Evolutionary conservation across 306 rosid species (phyloP).

Genomic region (Senna tora): DNA sequence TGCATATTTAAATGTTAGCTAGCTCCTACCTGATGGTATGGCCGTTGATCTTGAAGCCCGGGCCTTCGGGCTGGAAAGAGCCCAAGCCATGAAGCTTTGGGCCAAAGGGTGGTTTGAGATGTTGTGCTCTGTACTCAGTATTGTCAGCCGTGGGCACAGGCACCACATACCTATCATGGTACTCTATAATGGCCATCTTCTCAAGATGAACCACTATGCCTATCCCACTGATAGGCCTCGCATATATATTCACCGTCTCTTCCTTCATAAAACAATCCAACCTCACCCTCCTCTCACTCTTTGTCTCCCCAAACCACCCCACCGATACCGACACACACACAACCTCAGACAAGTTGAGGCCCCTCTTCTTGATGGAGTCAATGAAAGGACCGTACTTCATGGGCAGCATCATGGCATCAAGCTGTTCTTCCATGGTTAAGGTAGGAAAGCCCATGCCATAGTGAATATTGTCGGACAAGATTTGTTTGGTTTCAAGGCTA

Average conservation of each 20-base stretch:
- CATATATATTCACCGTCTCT: constrained; percentile 26
- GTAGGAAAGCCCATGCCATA: constrained; percentile 41
- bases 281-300: constrained; percentile 29
- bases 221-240: constrained; percentile 45
- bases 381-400: constrained; percentile 33
- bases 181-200: constrained; percentile 33
- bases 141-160: constrained; percentile 37
- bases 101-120: constrained; percentile 36
- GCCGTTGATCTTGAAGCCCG: constrained; percentile 37
- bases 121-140: constrained; percentile 40
- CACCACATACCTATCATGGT: neutral
- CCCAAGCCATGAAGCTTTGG: constrained; percentile 26
- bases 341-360: constrained; percentile 48
- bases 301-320: constrained; percentile 44
- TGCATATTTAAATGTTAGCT: too few species aligned
- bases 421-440: constrained; percentile 28
- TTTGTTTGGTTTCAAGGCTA: neutral
- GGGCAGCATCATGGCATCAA: constrained; percentile 27
- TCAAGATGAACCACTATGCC: constrained; percentile 37
- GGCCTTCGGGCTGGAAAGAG: constrained; percentile 36
- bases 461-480: constrained; percentile 38
- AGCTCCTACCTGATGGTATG: constrained; percentile 33
- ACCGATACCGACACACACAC: constrained; percentile 38
- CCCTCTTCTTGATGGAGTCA: constrained; percentile 43
- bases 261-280: constrained; percentile 38